Evolutionary conservation across 2,329 filamentous ascomycete species (phyloP).

Genomic region (Coniosporium tulheliwenetii): DNA sequence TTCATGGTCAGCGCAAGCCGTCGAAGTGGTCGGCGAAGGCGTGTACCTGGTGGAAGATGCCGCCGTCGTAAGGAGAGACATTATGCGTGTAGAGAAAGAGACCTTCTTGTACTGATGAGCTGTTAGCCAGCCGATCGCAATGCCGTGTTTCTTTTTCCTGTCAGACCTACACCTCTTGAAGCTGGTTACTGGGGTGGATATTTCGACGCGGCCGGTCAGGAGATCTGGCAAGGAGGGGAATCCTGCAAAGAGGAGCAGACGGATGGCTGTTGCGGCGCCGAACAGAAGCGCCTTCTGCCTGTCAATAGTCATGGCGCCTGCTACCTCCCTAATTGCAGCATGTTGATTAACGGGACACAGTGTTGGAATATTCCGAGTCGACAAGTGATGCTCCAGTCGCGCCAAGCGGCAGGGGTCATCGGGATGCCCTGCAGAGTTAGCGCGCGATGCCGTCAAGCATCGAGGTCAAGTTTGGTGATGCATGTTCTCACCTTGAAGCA

Average conservation of each 20-base stretch:
- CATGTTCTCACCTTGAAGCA: too few species aligned
- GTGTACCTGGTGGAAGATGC: conserved; percentile 57
- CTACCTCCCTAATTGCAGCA: conserved; percentile 14
- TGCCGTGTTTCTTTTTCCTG: conserved; percentile 5
- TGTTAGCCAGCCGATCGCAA: neutral
- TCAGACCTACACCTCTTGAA: conserved; percentile 73
- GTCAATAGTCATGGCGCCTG: conserved; percentile 17
- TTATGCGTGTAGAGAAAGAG: conserved; percentile 92
- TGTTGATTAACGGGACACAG: conserved; percentile 3
- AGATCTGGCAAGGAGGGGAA: conserved; percentile 77
- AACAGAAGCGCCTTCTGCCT: conserved; percentile 54
- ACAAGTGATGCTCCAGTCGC: too few species aligned
- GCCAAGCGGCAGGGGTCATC: conserved; percentile 10
- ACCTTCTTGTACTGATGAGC: conserved; percentile 72
- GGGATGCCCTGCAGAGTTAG: too few species aligned
- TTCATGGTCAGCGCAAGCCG: conserved; percentile 35
- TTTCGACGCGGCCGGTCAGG: conserved; percentile 80
- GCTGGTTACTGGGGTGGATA: conserved; percentile 92
- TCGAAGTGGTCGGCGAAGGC: neutral
- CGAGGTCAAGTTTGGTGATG: too few species aligned
- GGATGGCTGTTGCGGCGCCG: conserved; percentile 57
- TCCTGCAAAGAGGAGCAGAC: conserved; percentile 61
- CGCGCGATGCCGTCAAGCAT: too few species aligned
- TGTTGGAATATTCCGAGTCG: too few species aligned
- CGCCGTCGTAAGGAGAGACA: conserved; percentile 92